Conservation (phyloP, 1,284 basidiomycete genomes). For the Trametes versicolor region DNA sequence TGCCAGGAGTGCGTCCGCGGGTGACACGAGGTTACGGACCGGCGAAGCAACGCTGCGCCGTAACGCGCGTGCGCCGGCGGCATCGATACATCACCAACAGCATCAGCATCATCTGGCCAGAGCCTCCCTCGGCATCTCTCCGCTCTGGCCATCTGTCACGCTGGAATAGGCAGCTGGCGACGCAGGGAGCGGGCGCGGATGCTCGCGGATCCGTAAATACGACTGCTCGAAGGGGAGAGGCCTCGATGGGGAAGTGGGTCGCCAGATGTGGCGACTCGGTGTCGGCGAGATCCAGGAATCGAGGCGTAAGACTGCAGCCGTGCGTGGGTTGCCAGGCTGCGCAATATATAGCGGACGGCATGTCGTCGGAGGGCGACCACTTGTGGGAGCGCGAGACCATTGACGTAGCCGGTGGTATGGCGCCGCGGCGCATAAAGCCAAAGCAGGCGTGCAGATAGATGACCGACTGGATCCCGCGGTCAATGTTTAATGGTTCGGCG, state of each 20-base stretch:
- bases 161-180: too few relatives aligned
- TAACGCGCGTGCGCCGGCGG: background rate
- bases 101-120: background rate
- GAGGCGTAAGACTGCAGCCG: too few relatives aligned
- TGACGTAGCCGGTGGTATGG: background rate
- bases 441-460: too few relatives aligned
- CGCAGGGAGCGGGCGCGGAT: background rate
- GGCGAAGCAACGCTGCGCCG: background rate
- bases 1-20: background rate
- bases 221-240: background rate
- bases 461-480: background rate
- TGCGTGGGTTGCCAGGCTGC: background rate
- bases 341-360: background rate
- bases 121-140: too few relatives aligned
- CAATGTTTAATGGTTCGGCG: too few relatives aligned
- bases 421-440: too few relatives aligned
- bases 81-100: constrained; percentile 1
- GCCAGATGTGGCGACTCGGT: too few relatives aligned
- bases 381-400: background rate
- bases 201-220: background rate
- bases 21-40: background rate
- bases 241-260: too few relatives aligned
- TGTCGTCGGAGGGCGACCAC: background rate
- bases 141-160: too few relatives aligned
- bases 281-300: too few relatives aligned